Conservation (phyloP, 495 filamentous ascomycete species). For the Podospora tetraspora region DNA sequence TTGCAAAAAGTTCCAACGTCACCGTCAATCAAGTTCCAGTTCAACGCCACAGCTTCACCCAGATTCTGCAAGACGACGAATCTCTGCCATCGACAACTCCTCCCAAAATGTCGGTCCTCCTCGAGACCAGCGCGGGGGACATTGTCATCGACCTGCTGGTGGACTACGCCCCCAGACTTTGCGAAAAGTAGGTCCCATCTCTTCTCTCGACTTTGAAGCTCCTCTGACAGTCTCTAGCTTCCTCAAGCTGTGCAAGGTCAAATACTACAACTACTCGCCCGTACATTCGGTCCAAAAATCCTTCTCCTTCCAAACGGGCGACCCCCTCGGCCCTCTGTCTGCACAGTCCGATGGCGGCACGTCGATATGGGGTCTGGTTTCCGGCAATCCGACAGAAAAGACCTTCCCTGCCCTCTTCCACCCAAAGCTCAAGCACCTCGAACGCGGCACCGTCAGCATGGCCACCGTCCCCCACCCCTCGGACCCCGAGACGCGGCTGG, state of each 20-base stretch:
- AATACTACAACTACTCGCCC: constrained; percentile 96
- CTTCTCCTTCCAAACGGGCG: constrained; percentile 93
- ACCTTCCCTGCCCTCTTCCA: constrained; percentile 80
- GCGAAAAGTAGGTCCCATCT: constrained; percentile 69
- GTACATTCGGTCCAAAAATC: constrained; percentile 81
- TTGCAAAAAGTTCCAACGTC: background rate
- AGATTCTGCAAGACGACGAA: background rate
- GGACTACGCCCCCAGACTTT: constrained; percentile 79
- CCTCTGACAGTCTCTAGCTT: constrained; percentile 66
- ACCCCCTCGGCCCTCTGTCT: constrained; percentile 80
- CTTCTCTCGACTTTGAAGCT: constrained; percentile 8
- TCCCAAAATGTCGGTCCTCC: constrained; percentile 60
- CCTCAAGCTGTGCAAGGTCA: constrained; percentile 93
- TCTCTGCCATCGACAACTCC: background rate
- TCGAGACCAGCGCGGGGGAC: constrained; percentile 89
- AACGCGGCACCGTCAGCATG: constrained; percentile 90
- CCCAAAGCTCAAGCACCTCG: constrained; percentile 76
- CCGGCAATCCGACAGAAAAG: constrained; percentile 59
- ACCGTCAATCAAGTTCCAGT: background rate
- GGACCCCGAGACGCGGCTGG: constrained; percentile 74
- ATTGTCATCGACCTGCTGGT: constrained; percentile 88
- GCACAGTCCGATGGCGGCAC: constrained; percentile 81
- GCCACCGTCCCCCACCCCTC: constrained; percentile 71
- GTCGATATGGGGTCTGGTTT: constrained; percentile 82
- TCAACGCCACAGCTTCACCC: background rate